Percentiles rank a stretch among this genome's conserved stretches.
Conservation (phyloP, 441 rosid genomes). For the Raphanus hybrid region DNA sequence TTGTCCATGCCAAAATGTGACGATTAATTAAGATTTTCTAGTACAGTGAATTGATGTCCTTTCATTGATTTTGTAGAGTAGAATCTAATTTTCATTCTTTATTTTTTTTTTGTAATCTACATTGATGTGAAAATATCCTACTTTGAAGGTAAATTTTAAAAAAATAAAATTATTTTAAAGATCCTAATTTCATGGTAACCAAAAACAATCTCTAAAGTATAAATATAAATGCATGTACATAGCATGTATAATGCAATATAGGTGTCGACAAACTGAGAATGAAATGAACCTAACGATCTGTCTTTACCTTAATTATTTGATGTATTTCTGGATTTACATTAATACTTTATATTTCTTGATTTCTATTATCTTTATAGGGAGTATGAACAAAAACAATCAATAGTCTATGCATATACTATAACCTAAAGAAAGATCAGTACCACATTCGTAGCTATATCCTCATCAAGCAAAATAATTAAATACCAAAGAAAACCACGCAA, state of each 20-base stretch:
- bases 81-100: neutral
- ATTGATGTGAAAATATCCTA: neutral
- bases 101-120: neutral
- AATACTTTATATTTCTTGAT: neutral
- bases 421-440: slow-evolving; percentile 29
- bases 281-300: slow-evolving; percentile 30
- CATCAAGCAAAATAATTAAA: slow-evolving; percentile 25
- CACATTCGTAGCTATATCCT: slow-evolving; percentile 38
- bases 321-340: neutral
- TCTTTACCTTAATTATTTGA: slow-evolving; percentile 11
- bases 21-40: neutral
- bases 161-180: neutral
- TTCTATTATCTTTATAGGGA: neutral
- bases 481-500: slow-evolving; percentile 26
- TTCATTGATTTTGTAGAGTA: too few relatives aligned
- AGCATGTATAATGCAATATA: slow-evolving; percentile 1
- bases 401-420: neutral
- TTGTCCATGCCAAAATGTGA: neutral
- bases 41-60: neutral
- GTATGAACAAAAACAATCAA: neutral
- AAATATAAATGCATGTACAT: neutral
- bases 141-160: neutral
- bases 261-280: slow-evolving; percentile 12
- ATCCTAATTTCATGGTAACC: neutral
- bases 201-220: neutral